These are phyloP conservation scores for Solanum pinnatisectum DNA, from an alignment of 257 asterid species.

Conservation along the genomic window DNA sequence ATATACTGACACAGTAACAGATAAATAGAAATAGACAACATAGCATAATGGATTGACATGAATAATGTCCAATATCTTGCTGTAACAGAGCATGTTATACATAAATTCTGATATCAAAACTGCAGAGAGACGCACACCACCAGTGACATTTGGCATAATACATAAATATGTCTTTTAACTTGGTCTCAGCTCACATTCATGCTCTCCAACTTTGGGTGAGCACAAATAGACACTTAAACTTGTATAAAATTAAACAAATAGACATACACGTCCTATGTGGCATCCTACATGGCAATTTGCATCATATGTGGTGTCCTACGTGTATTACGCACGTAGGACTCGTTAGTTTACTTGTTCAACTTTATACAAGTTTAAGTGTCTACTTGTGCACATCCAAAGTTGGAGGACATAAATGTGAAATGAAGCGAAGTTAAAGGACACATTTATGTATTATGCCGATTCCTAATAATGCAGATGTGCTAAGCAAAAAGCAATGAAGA, in stretches of 20 bases:
- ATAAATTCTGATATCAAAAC: neutral
- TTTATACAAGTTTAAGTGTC: too few species aligned
- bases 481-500: neutral
- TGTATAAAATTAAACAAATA: too few species aligned
- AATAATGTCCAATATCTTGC: neutral
- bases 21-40: neutral
- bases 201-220: neutral
- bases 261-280: neutral
- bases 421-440: neutral
- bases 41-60: neutral
- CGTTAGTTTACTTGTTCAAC: too few species aligned
- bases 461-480: neutral
- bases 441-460: neutral
- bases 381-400: neutral
- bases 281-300: neutral
- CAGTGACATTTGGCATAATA: neutral
- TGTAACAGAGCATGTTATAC: neutral
- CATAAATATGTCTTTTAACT: neutral
- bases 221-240: neutral
- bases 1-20: neutral
- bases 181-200: neutral
- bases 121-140: neutral
- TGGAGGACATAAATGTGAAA: neutral
- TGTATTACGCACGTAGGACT: too few species aligned
- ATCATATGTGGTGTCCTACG: too few species aligned